Percentiles rank a stretch among this genome's conserved stretches.
Evolutionary conservation across 2,329 filamentous ascomycete species (phyloP).

Genomic region (Fusarium setosum): DNA sequence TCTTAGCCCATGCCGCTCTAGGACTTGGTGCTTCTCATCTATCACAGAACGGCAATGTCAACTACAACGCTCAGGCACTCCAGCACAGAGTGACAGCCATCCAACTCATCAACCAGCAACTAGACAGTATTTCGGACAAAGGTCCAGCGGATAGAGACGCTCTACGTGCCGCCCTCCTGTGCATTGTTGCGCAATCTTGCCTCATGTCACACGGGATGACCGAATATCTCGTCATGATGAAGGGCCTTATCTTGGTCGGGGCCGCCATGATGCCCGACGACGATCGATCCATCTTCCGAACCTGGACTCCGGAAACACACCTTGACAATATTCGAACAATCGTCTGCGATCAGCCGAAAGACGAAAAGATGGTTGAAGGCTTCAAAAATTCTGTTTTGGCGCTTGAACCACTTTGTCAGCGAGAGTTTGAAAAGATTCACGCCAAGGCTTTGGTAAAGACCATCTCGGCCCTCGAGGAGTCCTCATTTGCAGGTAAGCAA

Average conservation of each 20-base stretch:
- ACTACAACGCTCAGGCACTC: constrained; percentile 45
- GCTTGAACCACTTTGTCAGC: constrained; percentile 31
- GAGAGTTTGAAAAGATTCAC: constrained; percentile 30
- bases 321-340: background rate
- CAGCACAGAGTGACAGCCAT: constrained; percentile 45
- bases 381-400: constrained; percentile 31
- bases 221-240: constrained; percentile 51
- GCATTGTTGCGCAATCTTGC: constrained; percentile 49
- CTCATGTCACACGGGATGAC: constrained; percentile 52
- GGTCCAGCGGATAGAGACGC: constrained; percentile 49
- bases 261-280: background rate
- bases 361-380: constrained; percentile 26
- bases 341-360: background rate
- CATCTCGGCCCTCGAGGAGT: background rate
- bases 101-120: constrained; percentile 47
- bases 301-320: background rate
- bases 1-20: constrained; percentile 51
- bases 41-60: constrained; percentile 41
- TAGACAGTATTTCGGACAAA: constrained; percentile 38
- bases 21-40: constrained; percentile 53
- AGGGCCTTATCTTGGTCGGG: constrained; percentile 13
- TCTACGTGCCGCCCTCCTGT: constrained; percentile 48
- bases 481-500: background rate
- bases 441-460: constrained; percentile 19
- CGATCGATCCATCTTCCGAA: background rate